These are phyloP conservation scores for Pyracantha coccinea DNA, from an alignment of 331 rosid genomes.

Conservation along the genomic window DNA sequence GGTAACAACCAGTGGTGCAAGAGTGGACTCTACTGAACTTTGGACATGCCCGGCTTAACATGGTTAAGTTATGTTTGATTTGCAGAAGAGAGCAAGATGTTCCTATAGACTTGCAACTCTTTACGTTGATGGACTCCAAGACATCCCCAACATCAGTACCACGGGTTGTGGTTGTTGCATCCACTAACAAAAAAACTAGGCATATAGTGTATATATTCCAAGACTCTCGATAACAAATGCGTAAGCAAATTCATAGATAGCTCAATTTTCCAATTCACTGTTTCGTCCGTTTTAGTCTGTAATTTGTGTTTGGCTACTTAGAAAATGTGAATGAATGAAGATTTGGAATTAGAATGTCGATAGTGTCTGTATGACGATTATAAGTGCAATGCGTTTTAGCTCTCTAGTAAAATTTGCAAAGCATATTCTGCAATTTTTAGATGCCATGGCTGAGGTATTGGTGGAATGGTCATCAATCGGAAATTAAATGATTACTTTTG, in stretches of 20 bases:
- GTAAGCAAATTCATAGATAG: not conserved
- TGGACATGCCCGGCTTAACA: not conserved
- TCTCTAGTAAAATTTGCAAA: not conserved
- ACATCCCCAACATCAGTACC: constrained; percentile 35
- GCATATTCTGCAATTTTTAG: not conserved
- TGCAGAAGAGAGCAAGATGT: constrained; percentile 82
- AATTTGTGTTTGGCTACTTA: not conserved
- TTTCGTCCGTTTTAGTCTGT: not conserved
- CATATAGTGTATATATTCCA: not conserved
- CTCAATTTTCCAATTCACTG: not conserved
- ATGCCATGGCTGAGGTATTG: not conserved
- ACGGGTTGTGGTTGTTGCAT: constrained; percentile 76
- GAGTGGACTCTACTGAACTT: not conserved
- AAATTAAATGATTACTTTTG: not conserved
- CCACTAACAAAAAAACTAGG: constrained; percentile 44
- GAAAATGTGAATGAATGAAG: no score
- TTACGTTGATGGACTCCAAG: constrained; percentile 66
- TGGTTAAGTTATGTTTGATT: not conserved
- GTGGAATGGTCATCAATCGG: not conserved
- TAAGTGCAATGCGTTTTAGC: not conserved
- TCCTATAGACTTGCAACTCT: constrained; percentile 72
- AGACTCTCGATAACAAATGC: not conserved
- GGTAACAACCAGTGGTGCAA: constrained; percentile 26
- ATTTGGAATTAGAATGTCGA: not conserved
- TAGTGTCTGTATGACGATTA: no score